Percentiles rank a stretch among this genome's conserved stretches.
These are phyloP conservation scores for Hortiboletus campestris DNA, from an alignment of 768 basidiomycete species.

Conservation along the genomic window DNA sequence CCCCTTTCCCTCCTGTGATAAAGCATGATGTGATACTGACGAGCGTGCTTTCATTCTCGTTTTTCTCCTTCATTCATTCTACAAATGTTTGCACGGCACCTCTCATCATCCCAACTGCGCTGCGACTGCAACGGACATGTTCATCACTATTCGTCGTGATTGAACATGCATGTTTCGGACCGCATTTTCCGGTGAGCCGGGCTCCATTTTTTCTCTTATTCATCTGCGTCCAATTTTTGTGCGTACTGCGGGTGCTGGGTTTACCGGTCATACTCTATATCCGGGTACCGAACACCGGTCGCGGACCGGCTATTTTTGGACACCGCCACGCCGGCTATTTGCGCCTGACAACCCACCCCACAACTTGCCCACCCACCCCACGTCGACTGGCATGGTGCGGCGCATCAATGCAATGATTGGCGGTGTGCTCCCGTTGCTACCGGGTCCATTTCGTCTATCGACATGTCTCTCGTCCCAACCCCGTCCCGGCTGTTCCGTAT, in stretches of 20 bases:
- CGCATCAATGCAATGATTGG: slow-evolving; percentile 13
- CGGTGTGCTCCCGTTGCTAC: slow-evolving; percentile 1
- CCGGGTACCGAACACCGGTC: slow-evolving; percentile 12
- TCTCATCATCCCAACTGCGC: not conserved
- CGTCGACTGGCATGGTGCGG: slow-evolving; percentile 4
- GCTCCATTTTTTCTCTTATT: not conserved
- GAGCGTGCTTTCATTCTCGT: not conserved
- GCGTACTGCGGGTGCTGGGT: not conserved
- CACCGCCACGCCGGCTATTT: slow-evolving; percentile 18
- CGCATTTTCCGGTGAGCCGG: not conserved
- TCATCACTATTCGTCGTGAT: not conserved
- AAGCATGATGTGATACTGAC: slow-evolving; percentile 12
- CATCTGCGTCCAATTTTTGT: not conserved
- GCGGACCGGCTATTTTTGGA: not conserved
- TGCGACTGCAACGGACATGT: not conserved
- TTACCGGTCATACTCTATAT: slow-evolving; percentile 7
- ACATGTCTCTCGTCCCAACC: not conserved
- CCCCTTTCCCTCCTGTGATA: too few relatives aligned
- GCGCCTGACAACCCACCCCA: not conserved
- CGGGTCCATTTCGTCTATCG: slow-evolving; percentile 3
- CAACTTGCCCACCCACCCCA: not conserved
- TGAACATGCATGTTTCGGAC: not conserved
- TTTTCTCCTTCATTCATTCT: not conserved
- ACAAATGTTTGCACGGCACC: not conserved
- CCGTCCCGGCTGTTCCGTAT: not conserved